phyloP scores from a whole-genome alignment of 805 yeast species.

The Scheffersomyces ergatensis region DNA sequence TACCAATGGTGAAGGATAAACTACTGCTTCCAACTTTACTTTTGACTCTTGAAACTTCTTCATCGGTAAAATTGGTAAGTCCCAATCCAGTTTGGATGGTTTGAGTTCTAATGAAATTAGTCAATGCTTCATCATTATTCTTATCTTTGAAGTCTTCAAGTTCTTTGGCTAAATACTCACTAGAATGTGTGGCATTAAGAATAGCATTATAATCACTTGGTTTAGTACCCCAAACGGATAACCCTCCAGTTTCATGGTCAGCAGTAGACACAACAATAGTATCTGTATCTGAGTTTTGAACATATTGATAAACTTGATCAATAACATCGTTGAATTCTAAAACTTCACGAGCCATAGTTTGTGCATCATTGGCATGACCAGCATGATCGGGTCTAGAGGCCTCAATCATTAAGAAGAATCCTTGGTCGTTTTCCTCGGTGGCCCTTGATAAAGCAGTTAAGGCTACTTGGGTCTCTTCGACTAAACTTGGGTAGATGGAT shows the following conservation, averaged over 20 bases:
- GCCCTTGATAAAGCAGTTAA: slow-evolving; percentile 64
- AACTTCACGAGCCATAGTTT: slow-evolving; percentile 88
- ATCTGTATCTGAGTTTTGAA: slow-evolving; percentile 64
- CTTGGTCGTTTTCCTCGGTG: slow-evolving; percentile 69
- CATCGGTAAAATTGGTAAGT: slow-evolving; percentile 48
- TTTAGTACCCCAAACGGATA: slow-evolving; percentile 82
- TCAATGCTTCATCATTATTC: slow-evolving; percentile 10
- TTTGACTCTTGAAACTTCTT: slow-evolving; percentile 36
- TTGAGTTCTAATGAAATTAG: slow-evolving; percentile 46
- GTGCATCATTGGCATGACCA: slow-evolving; percentile 90
- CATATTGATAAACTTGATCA: slow-evolving; percentile 66
- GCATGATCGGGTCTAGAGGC: slow-evolving; percentile 95
- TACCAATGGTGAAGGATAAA: slow-evolving; percentile 9
- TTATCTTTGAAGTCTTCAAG: slow-evolving; percentile 32
- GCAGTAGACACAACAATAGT: slow-evolving; percentile 80
- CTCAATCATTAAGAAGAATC: slow-evolving; percentile 83
- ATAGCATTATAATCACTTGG: slow-evolving; percentile 41
- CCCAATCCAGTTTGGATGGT: slow-evolving; percentile 61
- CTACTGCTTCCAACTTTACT: neutral
- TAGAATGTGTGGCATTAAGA: slow-evolving; percentile 66
- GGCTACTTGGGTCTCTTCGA: slow-evolving; percentile 75
- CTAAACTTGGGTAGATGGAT: slow-evolving; percentile 64
- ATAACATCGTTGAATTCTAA: slow-evolving; percentile 83
- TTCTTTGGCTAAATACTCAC: slow-evolving; percentile 60
- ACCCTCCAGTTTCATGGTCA: slow-evolving; percentile 95